Evolutionary conservation across 305 asterid species (phyloP).

Genomic region (Fraxinus greggii): DNA sequence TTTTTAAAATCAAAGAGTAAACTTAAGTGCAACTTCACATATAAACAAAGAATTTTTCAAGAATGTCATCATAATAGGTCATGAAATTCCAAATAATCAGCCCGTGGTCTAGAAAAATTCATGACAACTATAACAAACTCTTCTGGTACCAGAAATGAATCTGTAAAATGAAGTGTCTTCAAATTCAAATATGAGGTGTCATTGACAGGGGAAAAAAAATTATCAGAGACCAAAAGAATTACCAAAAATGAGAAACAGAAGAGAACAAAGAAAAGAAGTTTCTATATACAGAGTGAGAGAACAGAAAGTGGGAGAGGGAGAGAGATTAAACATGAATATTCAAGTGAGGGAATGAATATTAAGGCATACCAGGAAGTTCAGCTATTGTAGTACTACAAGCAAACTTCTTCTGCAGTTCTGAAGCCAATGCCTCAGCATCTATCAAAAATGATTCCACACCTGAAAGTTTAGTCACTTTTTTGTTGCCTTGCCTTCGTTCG

Average conservation of each 20-base stretch:
- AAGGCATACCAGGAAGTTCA: conserved; percentile 81
- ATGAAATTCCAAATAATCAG: not conserved
- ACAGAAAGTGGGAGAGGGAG: not conserved
- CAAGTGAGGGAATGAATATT: not conserved
- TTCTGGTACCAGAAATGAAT: not conserved
- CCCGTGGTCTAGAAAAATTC: not conserved
- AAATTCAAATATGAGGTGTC: not conserved
- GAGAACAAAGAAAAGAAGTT: not conserved
- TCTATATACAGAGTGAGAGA: not conserved
- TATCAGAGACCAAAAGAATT: not conserved
- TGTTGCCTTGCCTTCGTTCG: conserved; percentile 94
- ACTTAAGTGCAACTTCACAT: not conserved
- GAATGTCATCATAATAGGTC: not conserved
- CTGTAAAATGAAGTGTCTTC: not conserved
- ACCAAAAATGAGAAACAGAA: not conserved
- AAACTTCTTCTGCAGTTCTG: conserved; percentile 95
- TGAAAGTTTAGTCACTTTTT: conserved; percentile 86
- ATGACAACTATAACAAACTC: not conserved
- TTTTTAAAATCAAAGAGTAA: not conserved
- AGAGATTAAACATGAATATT: not conserved
- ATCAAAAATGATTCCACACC: conserved; percentile 83
- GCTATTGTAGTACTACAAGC: conserved; percentile 89
- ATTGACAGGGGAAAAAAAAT: not conserved
- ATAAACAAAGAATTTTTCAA: not conserved
- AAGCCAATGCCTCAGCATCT: conserved; percentile 77